phyloP scores from a whole-genome alignment of 2,329 filamentous ascomycete genomes.

The Cryphonectria japonica region DNA sequence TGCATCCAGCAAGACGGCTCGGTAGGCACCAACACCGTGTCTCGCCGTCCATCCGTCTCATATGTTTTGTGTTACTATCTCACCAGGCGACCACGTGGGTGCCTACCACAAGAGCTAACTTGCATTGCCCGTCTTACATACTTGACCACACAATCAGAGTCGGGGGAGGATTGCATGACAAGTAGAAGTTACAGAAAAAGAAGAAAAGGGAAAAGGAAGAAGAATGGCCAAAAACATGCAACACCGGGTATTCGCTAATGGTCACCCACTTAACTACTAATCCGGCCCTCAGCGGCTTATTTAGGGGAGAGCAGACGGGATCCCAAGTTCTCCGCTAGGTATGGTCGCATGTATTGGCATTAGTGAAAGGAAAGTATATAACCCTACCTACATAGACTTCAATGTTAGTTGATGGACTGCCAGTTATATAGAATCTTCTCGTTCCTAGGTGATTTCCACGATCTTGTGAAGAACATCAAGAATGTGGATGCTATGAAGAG shows the following conservation, averaged over 20 bases:
- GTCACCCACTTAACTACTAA: background rate
- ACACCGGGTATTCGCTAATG: background rate
- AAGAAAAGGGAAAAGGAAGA: background rate
- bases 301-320: too few relatives aligned
- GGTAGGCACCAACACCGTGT: background rate
- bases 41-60: background rate
- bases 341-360: too few relatives aligned
- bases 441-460: background rate
- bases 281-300: too few relatives aligned
- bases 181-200: background rate
- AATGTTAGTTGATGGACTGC: background rate
- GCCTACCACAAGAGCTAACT: too few relatives aligned
- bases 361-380: background rate
- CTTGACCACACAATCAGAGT: too few relatives aligned
- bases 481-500: too few relatives aligned
- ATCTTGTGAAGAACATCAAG: too few relatives aligned
- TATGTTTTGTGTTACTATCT: too few relatives aligned
- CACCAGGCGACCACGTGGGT: too few relatives aligned
- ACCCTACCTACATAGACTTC: too few relatives aligned
- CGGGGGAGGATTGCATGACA: background rate
- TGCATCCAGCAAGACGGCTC: background rate
- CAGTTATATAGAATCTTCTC: background rate
- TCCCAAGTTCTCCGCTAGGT: too few relatives aligned
- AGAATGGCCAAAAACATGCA: background rate
- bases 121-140: too few relatives aligned